These are phyloP conservation scores for Trematosphaeria pertusa DNA, from an alignment of 2,329 filamentous ascomycete genomes.

Conservation along the genomic window DNA sequence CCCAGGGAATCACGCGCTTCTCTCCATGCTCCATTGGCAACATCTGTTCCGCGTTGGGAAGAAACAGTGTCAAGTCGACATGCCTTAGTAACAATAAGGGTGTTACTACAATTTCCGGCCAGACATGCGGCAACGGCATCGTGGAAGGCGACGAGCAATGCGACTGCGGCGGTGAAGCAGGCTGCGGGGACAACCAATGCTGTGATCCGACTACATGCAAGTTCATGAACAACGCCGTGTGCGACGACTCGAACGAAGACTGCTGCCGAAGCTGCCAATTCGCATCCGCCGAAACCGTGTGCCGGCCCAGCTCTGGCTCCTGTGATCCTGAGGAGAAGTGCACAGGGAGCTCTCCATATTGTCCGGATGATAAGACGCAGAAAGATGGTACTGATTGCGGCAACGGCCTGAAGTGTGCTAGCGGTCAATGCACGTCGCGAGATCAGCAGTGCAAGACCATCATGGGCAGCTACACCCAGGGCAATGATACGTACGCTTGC, in stretches of 20 bases:
- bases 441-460: slow-evolving; percentile 87
- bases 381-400: slow-evolving; percentile 78
- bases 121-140: slow-evolving; percentile 95
- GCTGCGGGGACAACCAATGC: slow-evolving; percentile 78
- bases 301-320: slow-evolving; percentile 76
- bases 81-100: slow-evolving; percentile 89
- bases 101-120: slow-evolving; percentile 79
- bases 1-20: slow-evolving; percentile 75
- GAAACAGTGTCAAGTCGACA: slow-evolving; percentile 74
- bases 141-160: slow-evolving; percentile 94
- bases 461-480: slow-evolving; percentile 75
- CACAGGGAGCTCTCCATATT: slow-evolving; percentile 72
- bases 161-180: slow-evolving; percentile 81
- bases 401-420: slow-evolving; percentile 76
- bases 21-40: slow-evolving; percentile 91
- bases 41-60: slow-evolving; percentile 84
- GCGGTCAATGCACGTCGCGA: slow-evolving; percentile 92
- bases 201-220: slow-evolving; percentile 88
- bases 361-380: slow-evolving; percentile 74
- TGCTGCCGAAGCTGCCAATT: slow-evolving; percentile 79
- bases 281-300: slow-evolving; percentile 72
- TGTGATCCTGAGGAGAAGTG: slow-evolving; percentile 91
- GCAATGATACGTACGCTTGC: slow-evolving; percentile 83
- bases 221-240: slow-evolving; percentile 77
- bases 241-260: slow-evolving; percentile 84